Conservation (phyloP, 192 early-diverging fungal genomes). For the Coemansia sp. region DNA sequence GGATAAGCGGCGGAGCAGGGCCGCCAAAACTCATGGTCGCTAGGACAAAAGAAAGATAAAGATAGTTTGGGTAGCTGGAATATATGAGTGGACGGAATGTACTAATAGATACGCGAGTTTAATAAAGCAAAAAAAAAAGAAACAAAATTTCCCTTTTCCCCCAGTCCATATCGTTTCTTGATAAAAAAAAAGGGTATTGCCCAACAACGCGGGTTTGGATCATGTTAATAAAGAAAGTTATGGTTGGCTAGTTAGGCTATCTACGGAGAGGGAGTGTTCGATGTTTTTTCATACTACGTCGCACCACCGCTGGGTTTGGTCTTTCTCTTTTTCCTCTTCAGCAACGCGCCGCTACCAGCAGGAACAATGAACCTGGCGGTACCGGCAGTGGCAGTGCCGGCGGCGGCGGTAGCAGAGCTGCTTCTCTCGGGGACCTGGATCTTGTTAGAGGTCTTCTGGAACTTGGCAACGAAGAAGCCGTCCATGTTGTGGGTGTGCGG, state of each 20-base stretch:
- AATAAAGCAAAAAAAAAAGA: neutral
- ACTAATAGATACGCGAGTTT: too few relatives aligned
- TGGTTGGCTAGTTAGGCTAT: too few relatives aligned
- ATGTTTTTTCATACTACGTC: neutral
- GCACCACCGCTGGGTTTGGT: slow-evolving; percentile 4
- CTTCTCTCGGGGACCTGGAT: slow-evolving; percentile 28
- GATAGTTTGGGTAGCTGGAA: neutral
- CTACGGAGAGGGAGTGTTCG: neutral
- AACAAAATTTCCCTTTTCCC: neutral
- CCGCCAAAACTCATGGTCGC: slow-evolving; percentile 74
- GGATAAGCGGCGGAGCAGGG: slow-evolving; percentile 66
- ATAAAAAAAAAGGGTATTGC: neutral
- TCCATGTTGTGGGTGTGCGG: slow-evolving; percentile 99
- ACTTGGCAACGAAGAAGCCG: slow-evolving; percentile 98
- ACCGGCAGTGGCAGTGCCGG: too few relatives aligned
- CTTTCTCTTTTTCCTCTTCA: slow-evolving; percentile 46
- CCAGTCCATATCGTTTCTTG: neutral
- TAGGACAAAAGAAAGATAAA: neutral
- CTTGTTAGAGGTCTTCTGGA: slow-evolving; percentile 94
- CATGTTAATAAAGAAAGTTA: too few relatives aligned
- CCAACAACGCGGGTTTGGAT: too few relatives aligned
- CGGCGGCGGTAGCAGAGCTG: too few relatives aligned
- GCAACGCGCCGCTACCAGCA: slow-evolving; percentile 40
- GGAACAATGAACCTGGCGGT: slow-evolving; percentile 25
- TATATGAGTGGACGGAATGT: too few relatives aligned